Conservation (phyloP, 495 filamentous ascomycete species). For the Aspergillus egyptiacus region DNA sequence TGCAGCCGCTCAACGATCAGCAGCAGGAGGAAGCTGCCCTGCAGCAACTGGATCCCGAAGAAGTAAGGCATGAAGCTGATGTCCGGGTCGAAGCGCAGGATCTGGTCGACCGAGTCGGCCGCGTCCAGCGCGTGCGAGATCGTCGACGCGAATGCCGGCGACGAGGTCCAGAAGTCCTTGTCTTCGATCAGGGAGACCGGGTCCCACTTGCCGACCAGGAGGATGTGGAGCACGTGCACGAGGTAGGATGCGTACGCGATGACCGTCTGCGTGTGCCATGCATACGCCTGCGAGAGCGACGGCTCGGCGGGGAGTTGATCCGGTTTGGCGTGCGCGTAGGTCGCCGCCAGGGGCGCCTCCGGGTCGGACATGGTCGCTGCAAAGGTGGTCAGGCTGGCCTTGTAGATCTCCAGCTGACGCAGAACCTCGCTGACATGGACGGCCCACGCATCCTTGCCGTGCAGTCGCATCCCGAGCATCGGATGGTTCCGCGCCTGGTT, state of each 20-base stretch:
- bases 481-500: conserved; percentile 88
- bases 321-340: conserved; percentile 19
- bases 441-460: conserved; percentile 71
- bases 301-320: conserved; percentile 39
- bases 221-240: conserved; percentile 78
- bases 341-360: conserved; percentile 20
- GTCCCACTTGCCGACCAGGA: conserved; percentile 83
- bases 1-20: conserved; percentile 79
- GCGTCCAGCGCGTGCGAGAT: conserved; percentile 75
- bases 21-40: conserved; percentile 75
- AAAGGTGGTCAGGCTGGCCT: conserved; percentile 79
- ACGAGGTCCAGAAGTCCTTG: conserved; percentile 83
- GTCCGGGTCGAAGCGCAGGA: conserved; percentile 78
- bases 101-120: conserved; percentile 73
- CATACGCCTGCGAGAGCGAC: conserved; percentile 43
- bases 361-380: conserved; percentile 43
- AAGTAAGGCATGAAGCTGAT: conserved; percentile 88
- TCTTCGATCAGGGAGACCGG: conserved; percentile 80
- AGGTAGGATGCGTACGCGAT: conserved; percentile 86
- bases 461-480: conserved; percentile 72
- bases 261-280: conserved; percentile 76
- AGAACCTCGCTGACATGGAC: conserved; percentile 72
- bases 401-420: conserved; percentile 74
- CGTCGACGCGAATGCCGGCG: conserved; percentile 71
- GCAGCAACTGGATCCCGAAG: conserved; percentile 79